phyloP scores from a whole-genome alignment of 164 flowering plant genomes.

The Buxus sempervirens region DNA sequence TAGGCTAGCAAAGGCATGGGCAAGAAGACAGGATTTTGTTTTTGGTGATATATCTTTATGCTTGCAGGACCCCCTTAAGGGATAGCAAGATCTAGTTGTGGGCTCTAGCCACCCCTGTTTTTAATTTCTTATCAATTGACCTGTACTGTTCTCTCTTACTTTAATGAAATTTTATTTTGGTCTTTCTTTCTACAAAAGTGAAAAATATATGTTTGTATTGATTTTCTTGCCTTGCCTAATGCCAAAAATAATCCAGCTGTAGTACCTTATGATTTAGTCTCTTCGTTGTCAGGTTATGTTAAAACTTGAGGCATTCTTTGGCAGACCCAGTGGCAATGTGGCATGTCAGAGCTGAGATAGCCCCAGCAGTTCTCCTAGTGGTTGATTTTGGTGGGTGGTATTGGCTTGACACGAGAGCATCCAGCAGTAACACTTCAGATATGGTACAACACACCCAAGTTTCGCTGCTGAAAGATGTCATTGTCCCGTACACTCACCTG shows the following conservation, averaged over 20 bases:
- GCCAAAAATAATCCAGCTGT: slow-evolving; percentile 18
- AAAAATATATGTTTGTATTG: too few relatives aligned
- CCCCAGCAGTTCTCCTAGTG: slow-evolving; percentile 81
- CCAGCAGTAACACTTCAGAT: slow-evolving; percentile 53
- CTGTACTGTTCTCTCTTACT: too few relatives aligned
- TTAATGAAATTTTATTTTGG: too few relatives aligned
- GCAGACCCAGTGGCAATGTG: slow-evolving; percentile 99
- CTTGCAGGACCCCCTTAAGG: too few relatives aligned
- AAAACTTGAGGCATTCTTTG: slow-evolving; percentile 92
- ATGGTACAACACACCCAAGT: slow-evolving; percentile 86
- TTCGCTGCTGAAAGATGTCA: slow-evolving; percentile 86
- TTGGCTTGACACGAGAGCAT: slow-evolving; percentile 62
- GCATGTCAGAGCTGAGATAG: slow-evolving; percentile 85
- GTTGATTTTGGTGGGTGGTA: slow-evolving; percentile 99
- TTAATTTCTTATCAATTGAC: too few relatives aligned
- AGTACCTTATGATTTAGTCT: slow-evolving; percentile 58
- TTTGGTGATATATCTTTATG: too few relatives aligned
- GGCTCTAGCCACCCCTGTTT: too few relatives aligned
- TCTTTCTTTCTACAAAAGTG: too few relatives aligned
- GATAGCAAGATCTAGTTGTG: too few relatives aligned
- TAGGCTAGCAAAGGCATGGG: too few relatives aligned
- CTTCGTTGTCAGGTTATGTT: slow-evolving; percentile 81
- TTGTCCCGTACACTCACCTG: slow-evolving; percentile 90
- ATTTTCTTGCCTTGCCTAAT: background rate
- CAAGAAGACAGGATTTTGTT: too few relatives aligned